Conservation (phyloP, 2,329 filamentous ascomycete genomes). For the Scytalidium sp. region DNA sequence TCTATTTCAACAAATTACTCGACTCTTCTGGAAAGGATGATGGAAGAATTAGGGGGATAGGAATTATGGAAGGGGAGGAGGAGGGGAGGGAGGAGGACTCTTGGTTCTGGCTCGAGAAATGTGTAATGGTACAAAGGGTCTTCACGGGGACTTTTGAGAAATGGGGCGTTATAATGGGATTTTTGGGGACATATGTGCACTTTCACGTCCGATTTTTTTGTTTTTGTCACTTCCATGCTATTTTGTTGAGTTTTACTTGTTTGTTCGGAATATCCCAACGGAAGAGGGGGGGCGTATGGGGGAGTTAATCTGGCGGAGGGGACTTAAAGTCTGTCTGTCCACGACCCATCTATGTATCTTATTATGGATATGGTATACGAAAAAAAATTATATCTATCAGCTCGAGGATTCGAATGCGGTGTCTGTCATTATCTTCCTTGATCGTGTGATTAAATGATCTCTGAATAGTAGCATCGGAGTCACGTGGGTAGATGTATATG, state of each 20-base stretch:
- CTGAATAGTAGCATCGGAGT: no score
- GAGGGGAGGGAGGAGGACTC: background rate
- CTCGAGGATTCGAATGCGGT: no score
- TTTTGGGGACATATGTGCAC: background rate
- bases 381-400: background rate
- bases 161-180: background rate
- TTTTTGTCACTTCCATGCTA: background rate
- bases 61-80: no score
- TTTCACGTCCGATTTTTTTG: background rate
- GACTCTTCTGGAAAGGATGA: no score
- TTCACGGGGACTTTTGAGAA: background rate
- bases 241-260: no score
- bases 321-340: no score
- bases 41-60: background rate
- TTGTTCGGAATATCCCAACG: background rate
- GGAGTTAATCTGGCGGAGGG: background rate
- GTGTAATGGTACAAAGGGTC: background rate
- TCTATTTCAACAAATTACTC: no score
- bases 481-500: no score
- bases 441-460: no score
- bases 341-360: background rate
- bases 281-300: background rate
- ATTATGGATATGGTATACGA: background rate
- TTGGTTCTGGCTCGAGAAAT: background rate
- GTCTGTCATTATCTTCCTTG: no score